These are phyloP conservation scores for Syncephalastrum sp. DNA, from an alignment of 371 early-diverging fungal species.

Conservation along the genomic window DNA sequence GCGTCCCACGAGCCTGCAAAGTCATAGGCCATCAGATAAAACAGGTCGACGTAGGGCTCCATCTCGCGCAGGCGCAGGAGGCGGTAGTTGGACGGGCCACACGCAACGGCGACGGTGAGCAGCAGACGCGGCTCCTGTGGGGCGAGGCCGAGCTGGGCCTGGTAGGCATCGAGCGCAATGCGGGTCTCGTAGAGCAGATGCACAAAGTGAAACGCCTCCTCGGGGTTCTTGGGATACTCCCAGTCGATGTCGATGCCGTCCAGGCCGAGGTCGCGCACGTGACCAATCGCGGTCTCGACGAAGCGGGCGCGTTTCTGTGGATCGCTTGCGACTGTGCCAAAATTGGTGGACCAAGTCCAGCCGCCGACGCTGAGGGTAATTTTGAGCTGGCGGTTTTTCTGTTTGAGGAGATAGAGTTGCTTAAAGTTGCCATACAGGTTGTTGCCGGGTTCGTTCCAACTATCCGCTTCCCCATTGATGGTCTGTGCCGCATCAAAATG, in stretches of 20 bases:
- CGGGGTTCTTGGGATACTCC: slow-evolving; percentile 78
- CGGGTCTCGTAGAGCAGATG: slow-evolving; percentile 73
- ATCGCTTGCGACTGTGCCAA: slow-evolving; percentile 69
- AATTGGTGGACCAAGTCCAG: slow-evolving; percentile 85
- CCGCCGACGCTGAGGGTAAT: slow-evolving; percentile 84
- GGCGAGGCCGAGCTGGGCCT: slow-evolving; percentile 33
- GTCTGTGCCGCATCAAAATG: slow-evolving; percentile 43
- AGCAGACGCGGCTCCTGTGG: slow-evolving; percentile 51
- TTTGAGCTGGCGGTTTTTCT: slow-evolving; percentile 63
- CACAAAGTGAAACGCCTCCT: slow-evolving; percentile 81
- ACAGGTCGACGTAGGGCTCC: slow-evolving; percentile 64
- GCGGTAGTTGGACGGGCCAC: slow-evolving; percentile 60
- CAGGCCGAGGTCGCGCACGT: slow-evolving; percentile 58
- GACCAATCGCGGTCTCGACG: slow-evolving; percentile 56
- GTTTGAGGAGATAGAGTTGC: slow-evolving; percentile 77
- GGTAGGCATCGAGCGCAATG: slow-evolving; percentile 54
- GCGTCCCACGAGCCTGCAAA: slow-evolving; percentile 76
- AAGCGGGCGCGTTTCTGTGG: slow-evolving; percentile 58
- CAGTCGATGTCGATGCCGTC: slow-evolving; percentile 78
- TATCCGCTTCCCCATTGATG: slow-evolving; percentile 50
- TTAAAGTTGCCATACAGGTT: slow-evolving; percentile 80
- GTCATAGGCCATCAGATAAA: slow-evolving; percentile 85
- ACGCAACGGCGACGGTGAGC: slow-evolving; percentile 68
- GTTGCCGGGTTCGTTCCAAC: slow-evolving; percentile 63
- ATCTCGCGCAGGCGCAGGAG: slow-evolving; percentile 61